Percentiles rank a stretch among this genome's conserved stretches.
Conservation (phyloP, 2,329 filamentous ascomycete genomes). For the Aspergillus calidoustus region DNA sequence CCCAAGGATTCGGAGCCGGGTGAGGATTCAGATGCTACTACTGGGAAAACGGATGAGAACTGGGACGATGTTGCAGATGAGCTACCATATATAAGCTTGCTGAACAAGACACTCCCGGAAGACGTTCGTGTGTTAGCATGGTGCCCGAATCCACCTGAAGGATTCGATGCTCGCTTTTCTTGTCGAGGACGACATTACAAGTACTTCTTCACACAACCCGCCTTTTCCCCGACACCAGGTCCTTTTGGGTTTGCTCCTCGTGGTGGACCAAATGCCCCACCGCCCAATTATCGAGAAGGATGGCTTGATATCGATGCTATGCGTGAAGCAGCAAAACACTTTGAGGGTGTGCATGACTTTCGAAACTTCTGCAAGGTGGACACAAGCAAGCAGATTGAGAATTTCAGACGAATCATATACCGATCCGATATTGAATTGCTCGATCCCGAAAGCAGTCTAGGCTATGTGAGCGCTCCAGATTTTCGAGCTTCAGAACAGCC, state of each 20-base stretch:
- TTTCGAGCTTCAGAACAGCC: constrained; percentile 45
- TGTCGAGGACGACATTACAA: constrained; percentile 90
- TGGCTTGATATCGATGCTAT: constrained; percentile 89
- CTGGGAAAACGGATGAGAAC: constrained; percentile 29
- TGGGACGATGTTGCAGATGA: constrained; percentile 78
- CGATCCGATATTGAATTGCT: constrained; percentile 78
- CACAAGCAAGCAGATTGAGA: constrained; percentile 82
- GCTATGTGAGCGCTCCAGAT: constrained; percentile 57
- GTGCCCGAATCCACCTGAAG: constrained; percentile 79
- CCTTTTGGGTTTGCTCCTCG: constrained; percentile 53
- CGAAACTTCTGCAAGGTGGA: constrained; percentile 97
- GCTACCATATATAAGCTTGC: constrained; percentile 77
- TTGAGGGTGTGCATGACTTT: constrained; percentile 88
- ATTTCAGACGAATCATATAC: constrained; percentile 79
- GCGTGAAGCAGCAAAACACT: constrained; percentile 77
- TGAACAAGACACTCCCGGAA: constrained; percentile 85
- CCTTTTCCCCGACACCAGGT: constrained; percentile 71
- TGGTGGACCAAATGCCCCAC: constrained; percentile 17
- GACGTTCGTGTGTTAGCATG: constrained; percentile 92
- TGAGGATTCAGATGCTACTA: constrained; percentile 20
- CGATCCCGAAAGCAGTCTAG: constrained; percentile 55
- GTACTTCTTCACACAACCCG: constrained; percentile 97
- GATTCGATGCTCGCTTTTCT: constrained; percentile 89
- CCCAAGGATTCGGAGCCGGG: constrained; percentile 13
- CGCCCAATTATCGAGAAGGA: constrained; percentile 60